Evolutionary conservation across 495 filamentous ascomycete genomes (phyloP), one percentile per base, ranked within the genome.

Genomic region (Penicillium odoratum): DNA sequence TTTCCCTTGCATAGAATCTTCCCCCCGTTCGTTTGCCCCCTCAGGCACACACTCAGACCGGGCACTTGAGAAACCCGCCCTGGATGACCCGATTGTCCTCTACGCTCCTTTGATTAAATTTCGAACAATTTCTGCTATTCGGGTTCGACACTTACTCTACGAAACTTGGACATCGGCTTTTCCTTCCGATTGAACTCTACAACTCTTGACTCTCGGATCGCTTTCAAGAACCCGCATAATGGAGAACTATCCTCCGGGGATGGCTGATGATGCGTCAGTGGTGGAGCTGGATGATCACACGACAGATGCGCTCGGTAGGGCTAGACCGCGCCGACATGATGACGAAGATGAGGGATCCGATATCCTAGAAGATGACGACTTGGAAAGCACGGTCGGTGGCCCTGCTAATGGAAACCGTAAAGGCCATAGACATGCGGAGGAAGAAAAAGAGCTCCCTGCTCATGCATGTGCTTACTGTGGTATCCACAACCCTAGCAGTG

Each of bases 391-490:
- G 65, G 87, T 88, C n/a, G 96, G 92, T 70, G 86, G 90, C 46
- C 86, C 89, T 4, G 83, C 92, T 36, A 88, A 87, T 54, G 84
- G 85, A 60, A 88, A 88, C 65, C 79, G 81, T 57, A 82, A 92
- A 54, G 83, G 79, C 43, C 71, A 86, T 46, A 79, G 84, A 58
- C 81, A 84, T 52, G 76, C 83, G 10, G 87, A 91, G 66, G 93
- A 96, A 66, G 92, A 97, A 61, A 92, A 92, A 61, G 92, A 97
- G 71, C 84, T 98, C 36, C 94, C 94, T 43, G 79, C 89, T 55
- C 93, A 99, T 81, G 94, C 94, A 58, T 99, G 94, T 91, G 91
- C 94, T 49, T 98, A 99, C 72, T 99, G 94, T 67, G 94, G 94
- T 53, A 99, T 99, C 59, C 94, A 99, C 73, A 95, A 94, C 58